Evolutionary conservation across 2,329 filamentous ascomycete species (phyloP).

Genomic region (Fusarium oxysporum): DNA sequence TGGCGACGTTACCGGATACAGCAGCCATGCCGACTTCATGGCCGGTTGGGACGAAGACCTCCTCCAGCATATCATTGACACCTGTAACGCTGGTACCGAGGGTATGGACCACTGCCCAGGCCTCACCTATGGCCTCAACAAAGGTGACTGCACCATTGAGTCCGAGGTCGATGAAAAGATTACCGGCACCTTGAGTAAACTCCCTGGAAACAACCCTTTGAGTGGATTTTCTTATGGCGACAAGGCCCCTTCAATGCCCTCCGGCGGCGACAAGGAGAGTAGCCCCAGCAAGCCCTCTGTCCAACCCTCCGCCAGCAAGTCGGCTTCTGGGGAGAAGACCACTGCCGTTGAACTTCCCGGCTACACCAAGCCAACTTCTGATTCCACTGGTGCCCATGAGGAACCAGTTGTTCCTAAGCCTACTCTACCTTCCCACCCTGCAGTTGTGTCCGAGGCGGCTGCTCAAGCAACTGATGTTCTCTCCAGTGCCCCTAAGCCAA

Average conservation of each 20-base stretch:
- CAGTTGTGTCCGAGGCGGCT: constrained; percentile 33
- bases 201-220: constrained; percentile 69
- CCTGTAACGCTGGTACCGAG: constrained; percentile 68
- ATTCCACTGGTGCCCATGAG: constrained; percentile 8
- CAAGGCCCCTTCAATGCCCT: constrained; percentile 9
- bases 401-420: constrained; percentile 14
- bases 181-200: constrained; percentile 56
- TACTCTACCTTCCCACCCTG: constrained; percentile 19
- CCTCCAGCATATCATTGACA: constrained; percentile 75
- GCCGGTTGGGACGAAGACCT: constrained; percentile 76
- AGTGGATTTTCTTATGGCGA: constrained; percentile 62
- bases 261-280: constrained; percentile 15
- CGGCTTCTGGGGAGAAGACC: constrained; percentile 18
- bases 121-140: constrained; percentile 65
- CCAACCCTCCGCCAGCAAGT: constrained; percentile 10
- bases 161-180: constrained; percentile 61
- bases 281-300: constrained; percentile 18
- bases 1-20: constrained; percentile 77
- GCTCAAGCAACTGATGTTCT: constrained; percentile 21
- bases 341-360: constrained; percentile 19
- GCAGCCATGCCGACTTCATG: constrained; percentile 78
- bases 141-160: constrained; percentile 62
- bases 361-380: constrained; percentile 20
- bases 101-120: constrained; percentile 73
- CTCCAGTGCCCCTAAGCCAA: constrained; percentile 29